A percentile compares a stretch with the other conserved stretches of the same genome.
phyloP scores from a whole-genome alignment of 2,329 filamentous ascomycete species.

The Eutypella sp. region DNA sequence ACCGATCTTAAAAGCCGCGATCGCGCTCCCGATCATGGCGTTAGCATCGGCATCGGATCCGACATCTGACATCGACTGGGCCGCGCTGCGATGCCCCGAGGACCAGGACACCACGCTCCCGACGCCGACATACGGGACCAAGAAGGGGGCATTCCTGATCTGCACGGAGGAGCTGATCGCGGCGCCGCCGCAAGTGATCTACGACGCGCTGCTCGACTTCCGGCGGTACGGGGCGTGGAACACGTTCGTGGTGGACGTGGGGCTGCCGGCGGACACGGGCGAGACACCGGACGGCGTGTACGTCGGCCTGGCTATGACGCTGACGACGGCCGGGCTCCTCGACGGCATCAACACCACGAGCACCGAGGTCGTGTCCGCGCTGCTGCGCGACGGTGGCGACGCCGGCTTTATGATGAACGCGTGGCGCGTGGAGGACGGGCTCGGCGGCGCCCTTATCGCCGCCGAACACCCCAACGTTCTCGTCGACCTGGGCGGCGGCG shows the following conservation, averaged over 20 bases:
- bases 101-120: constrained; percentile 3
- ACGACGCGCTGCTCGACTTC: constrained; percentile 7
- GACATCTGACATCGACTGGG: constrained; percentile 5
- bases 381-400: neutral
- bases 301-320: constrained; percentile 6
- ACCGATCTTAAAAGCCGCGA: too few relatives aligned
- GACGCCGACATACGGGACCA: constrained; percentile 6
- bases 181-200: constrained; percentile 1
- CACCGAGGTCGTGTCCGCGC: constrained; percentile 4
- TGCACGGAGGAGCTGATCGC: constrained; percentile 6
- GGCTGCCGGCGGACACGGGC: neutral
- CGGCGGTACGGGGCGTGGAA: constrained; percentile 5
- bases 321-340: constrained; percentile 2
- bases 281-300: constrained; percentile 4
- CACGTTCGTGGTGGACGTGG: constrained; percentile 4
- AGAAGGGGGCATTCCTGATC: constrained; percentile 1
- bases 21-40: too few relatives aligned
- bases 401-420: constrained; percentile 2
- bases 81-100: constrained; percentile 1
- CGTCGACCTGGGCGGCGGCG: neutral
- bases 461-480: constrained; percentile 5
- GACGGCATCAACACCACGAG: constrained; percentile 6
- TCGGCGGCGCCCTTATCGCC: neutral
- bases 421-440: constrained; percentile 4
- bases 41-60: too few relatives aligned